Evolutionary conservation across 2,329 filamentous ascomycete genomes (phyloP), one percentile per base, ranked within the genome.

Genomic region (Neurospora sp.): DNA sequence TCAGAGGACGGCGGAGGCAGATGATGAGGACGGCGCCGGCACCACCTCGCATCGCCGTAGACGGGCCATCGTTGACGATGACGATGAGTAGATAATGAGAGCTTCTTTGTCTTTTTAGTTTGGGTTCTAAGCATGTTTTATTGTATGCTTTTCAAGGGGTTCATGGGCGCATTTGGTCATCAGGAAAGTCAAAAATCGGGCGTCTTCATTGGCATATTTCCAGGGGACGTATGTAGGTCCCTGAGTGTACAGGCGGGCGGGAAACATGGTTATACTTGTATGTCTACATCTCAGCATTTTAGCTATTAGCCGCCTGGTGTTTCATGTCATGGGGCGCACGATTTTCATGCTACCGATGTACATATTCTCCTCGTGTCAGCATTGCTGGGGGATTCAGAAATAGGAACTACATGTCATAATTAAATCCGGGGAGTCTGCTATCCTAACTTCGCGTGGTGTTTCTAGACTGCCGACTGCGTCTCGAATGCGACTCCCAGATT

Each of bases 1-100:
- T 67, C 84, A 84, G 76, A 83, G 82, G 77, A 85, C 83, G 1
- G 82, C 80, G 6, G 83, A 85, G 15, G 80, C 80, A 3, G 83
- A 83, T 62, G 83, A 86, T 38, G 82, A 78, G 8, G 82, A 83
- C 73, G 81, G 78, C 23, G 86, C 87, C 74, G 86, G 83, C 19
- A 69, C 72, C 10, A 65, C 69, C 8, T 72, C 72, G 12, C 70
- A 68, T 38, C 67, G 73, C 33, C 74, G 75, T 8, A 74, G 74
- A 66, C 70, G 73, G 65, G 72, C 71, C 17, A 72, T 77, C 66
- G 70, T 76, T n/a, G 72, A 74, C 15, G 75, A 77, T 57, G 75
- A 77, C 57, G 75, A 77, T 36, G 79, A 81, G 62, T 68, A 43
- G 17, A 19, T 43, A 73, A 46, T 68, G 70, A 67, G 62, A 46